Conservation (phyloP, 2,329 filamentous ascomycete genomes). For the Diaporthe nobilis region DNA sequence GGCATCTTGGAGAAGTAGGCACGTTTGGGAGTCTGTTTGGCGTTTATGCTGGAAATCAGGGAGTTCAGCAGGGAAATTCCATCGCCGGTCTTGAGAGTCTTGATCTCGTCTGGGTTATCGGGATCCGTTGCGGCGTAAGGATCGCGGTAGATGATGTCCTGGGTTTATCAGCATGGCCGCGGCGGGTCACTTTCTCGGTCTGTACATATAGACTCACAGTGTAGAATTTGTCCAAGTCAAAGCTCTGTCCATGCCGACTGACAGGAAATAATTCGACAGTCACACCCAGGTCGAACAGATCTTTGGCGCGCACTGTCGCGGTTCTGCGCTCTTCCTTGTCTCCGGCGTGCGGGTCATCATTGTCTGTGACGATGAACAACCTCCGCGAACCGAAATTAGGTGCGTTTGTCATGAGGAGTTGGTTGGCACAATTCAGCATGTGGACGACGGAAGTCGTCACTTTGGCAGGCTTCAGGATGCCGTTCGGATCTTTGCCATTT, state of each 20-base stretch:
- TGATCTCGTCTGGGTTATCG: conserved; percentile 69
- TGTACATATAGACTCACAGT: conserved; percentile 72
- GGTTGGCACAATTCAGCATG: conserved; percentile 93
- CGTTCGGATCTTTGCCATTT: conserved; percentile 79
- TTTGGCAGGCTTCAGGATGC: conserved; percentile 78
- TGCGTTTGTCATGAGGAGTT: conserved; percentile 95
- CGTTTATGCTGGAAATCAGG: conserved; percentile 89
- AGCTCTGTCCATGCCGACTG: conserved; percentile 76
- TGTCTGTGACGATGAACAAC: conserved; percentile 96
- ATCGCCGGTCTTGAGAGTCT: conserved; percentile 77
- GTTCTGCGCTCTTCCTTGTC: conserved; percentile 81
- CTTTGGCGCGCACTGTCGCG: conserved; percentile 90
- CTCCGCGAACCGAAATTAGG: conserved; percentile 93
- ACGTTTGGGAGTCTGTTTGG: conserved; percentile 87
- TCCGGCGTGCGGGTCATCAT: conserved; percentile 84
- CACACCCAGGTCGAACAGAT: conserved; percentile 94
- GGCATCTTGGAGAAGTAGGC: conserved; percentile 89
- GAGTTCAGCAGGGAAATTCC: conserved; percentile 85
- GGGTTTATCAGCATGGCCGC: conserved; percentile 15
- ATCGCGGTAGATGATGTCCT: conserved; percentile 93
- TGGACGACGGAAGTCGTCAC: conserved; percentile 86
- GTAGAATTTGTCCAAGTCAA: conserved; percentile 90
- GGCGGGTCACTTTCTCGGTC: too few relatives aligned
- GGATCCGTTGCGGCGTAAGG: conserved; percentile 74
- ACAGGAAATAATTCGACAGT: conserved; percentile 95